These are phyloP conservation scores for Eutypa lata DNA, from an alignment of 2,329 filamentous ascomycete genomes.

Conservation along the genomic window DNA sequence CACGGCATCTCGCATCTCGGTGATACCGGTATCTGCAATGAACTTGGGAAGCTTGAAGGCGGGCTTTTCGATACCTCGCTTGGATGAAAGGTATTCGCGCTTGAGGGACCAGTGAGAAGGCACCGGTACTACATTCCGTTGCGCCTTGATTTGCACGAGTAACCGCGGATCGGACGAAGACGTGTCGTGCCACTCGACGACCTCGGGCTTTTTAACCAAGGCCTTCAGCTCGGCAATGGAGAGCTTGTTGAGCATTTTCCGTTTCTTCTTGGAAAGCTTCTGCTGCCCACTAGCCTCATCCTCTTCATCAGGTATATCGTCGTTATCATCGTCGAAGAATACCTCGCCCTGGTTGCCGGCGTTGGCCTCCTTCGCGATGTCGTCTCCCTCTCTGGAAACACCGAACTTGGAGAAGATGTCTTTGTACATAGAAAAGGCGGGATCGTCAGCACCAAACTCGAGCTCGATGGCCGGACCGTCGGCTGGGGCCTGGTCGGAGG, in stretches of 20 bases:
- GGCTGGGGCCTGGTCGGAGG: slow-evolving; percentile 33
- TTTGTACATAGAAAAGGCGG: slow-evolving; percentile 80
- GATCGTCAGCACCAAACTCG: slow-evolving; percentile 63
- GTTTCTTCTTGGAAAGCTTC: slow-evolving; percentile 90
- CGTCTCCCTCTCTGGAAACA: slow-evolving; percentile 59
- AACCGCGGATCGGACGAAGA: slow-evolving; percentile 85
- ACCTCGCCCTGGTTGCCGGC: slow-evolving; percentile 78
- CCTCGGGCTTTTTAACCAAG: slow-evolving; percentile 82
- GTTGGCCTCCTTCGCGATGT: slow-evolving; percentile 61
- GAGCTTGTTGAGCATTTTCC: slow-evolving; percentile 86
- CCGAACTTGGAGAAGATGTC: slow-evolving; percentile 80
- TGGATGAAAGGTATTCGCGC: slow-evolving; percentile 94
- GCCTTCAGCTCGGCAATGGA: slow-evolving; percentile 96
- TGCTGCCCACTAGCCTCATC: slow-evolving; percentile 63
- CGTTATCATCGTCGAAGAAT: slow-evolving; percentile 78
- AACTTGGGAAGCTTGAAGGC: slow-evolving; percentile 92
- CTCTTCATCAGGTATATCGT: slow-evolving; percentile 82
- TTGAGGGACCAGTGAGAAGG: slow-evolving; percentile 94
- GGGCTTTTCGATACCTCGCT: slow-evolving; percentile 93
- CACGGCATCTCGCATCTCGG: slow-evolving; percentile 96
- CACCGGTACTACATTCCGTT: slow-evolving; percentile 93
- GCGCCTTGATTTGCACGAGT: slow-evolving; percentile 90
- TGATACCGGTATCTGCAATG: slow-evolving; percentile 94
- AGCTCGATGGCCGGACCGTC: slow-evolving; percentile 47
- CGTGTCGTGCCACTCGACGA: slow-evolving; percentile 96